Conservation (phyloP, 176 grass and related monocot genomes). For the Thinopyrum elongatum region DNA sequence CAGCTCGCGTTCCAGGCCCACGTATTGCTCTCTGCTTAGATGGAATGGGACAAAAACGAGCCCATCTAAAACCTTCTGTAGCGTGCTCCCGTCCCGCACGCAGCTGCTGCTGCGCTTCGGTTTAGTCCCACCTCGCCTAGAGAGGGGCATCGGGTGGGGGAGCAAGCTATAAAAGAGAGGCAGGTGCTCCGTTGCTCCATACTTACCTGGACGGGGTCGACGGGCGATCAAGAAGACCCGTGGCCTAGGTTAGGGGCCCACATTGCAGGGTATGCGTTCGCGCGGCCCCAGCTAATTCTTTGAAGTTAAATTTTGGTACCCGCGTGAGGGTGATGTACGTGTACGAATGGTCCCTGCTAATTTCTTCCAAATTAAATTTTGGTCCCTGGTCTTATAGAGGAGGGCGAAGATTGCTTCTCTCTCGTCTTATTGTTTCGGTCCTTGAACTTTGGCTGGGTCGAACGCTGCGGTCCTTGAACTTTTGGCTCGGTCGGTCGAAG, state of each 20-base stretch:
- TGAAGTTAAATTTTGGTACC: not conserved
- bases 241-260: slow-evolving; percentile 39
- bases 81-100: too few species aligned
- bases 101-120: not conserved
- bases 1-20: too few species aligned
- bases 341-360: slow-evolving; percentile 10
- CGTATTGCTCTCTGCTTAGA: too few species aligned
- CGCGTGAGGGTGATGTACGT: slow-evolving; percentile 11
- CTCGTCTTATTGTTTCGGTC: too few species aligned
- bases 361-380: not conserved
- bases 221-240: slow-evolving; percentile 33
- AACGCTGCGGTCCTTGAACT: too few species aligned
- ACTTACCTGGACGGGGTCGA: slow-evolving; percentile 67
- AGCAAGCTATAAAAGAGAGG: not conserved
- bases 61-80: not conserved
- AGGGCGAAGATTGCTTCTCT: too few species aligned
- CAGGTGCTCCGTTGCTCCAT: not conserved
- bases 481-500: too few species aligned
- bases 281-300: slow-evolving; percentile 45
- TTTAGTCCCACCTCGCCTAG: slow-evolving; percentile 40
- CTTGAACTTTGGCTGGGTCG: too few species aligned
- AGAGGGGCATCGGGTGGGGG: fast-evolving
- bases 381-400: not conserved
- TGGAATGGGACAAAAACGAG: not conserved
- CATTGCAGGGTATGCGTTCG: slow-evolving; percentile 60